Evolutionary conservation across 306 rosid species (phyloP), one percentile per base, ranked within the genome.

Genomic region (Spatholobus suberectus): DNA sequence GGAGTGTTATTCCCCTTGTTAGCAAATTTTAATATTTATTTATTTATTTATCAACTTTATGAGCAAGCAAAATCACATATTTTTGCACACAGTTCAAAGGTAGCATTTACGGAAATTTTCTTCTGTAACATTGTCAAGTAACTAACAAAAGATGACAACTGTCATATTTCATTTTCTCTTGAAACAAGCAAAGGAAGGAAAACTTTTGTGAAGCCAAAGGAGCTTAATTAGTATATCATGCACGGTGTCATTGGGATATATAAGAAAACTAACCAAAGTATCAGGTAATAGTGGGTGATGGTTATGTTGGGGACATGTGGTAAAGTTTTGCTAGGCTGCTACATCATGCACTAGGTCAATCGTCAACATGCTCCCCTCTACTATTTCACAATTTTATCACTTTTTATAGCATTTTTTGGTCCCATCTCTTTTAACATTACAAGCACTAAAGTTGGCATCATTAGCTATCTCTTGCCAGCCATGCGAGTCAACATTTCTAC

Each of bases 141-240:
- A 67, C 20, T n/a, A 67, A 26, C 7, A 51, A 54, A 8, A 73
- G 34, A 51, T 51, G 43, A 52, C 47, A 54, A 20, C 67, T 34
- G 46, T 65, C 34, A 32, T 34, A 20, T 10, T 63, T 65, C 3
- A 77, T 65, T 77, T 77, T 65, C 66, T 46, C 82, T 21, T 5
- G 7, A 23, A 41, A 82, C 71, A 82, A 75, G 85, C 81, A 75
- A 75, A 82, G 76, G 61, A 51, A 82, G 13, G 70, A 38, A 73
- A 26, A 4, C 81, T 82, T 82, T 82, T 67, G 77, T 82, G 55
- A 82, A 67, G 54, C 32, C 49, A 67, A 54, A 82, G 52, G 5
- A 68, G 43, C 20, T 18, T 63, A 58, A 73, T 61, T 7, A 27
- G 51, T 52, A 61, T 81, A 18, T 12, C 18, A 73, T 43, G 70